Conservation (phyloP, 2,329 filamentous ascomycete species). For the Coleophoma cylindrospora region DNA sequence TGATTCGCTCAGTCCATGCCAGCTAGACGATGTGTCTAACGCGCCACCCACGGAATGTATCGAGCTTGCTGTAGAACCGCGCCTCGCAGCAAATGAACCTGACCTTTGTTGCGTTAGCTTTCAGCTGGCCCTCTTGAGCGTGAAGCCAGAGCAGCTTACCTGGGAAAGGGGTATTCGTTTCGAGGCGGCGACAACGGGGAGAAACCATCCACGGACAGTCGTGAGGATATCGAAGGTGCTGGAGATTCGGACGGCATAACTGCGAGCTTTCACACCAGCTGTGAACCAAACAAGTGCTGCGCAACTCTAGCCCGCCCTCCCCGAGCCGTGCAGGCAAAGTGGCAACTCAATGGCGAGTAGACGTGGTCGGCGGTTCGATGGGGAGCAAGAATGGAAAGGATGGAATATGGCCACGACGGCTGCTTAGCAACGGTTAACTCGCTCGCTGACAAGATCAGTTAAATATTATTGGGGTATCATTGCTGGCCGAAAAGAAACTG, state of each 20-base stretch:
- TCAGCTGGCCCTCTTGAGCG: slow-evolving; percentile 36
- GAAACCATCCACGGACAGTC: slow-evolving; percentile 42
- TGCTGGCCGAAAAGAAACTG: slow-evolving; percentile 10
- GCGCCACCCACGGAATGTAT: slow-evolving; percentile 82
- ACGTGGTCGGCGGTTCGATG: background rate
- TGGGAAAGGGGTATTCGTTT: slow-evolving; percentile 48
- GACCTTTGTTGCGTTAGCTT: slow-evolving; percentile 28
- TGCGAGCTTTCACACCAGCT: background rate
- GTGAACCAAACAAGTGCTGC: background rate
- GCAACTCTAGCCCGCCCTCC: background rate
- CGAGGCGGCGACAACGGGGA: slow-evolving; percentile 31
- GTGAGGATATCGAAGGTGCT: slow-evolving; percentile 27
- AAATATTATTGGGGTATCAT: slow-evolving; percentile 27
- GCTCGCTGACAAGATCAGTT: slow-evolving; percentile 13
- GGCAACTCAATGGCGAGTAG: background rate
- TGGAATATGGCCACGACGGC: slow-evolving; percentile 15
- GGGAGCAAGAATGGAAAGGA: background rate
- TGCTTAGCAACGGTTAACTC: slow-evolving; percentile 11
- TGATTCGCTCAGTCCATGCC: slow-evolving; percentile 62
- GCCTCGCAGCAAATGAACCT: slow-evolving; percentile 43
- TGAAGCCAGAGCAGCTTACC: slow-evolving; percentile 27
- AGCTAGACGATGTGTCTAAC: slow-evolving; percentile 61
- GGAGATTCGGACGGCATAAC: slow-evolving; percentile 31
- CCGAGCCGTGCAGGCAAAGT: background rate
- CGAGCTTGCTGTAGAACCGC: slow-evolving; percentile 83